These are phyloP conservation scores for Jackrogersella multiformis DNA, from an alignment of 495 filamentous ascomycete species.

Conservation along the genomic window DNA sequence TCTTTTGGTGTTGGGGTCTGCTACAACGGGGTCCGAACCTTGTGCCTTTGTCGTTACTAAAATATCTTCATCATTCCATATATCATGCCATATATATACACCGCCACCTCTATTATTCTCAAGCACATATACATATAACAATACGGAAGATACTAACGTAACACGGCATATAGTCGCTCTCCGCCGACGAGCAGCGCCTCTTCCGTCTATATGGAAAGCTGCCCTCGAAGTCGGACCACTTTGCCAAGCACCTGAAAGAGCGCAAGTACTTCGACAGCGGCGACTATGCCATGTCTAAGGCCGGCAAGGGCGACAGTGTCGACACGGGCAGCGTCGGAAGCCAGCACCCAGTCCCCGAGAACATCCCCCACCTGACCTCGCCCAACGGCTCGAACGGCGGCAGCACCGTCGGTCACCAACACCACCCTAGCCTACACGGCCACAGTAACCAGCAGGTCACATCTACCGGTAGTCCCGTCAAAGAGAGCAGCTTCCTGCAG, in stretches of 20 bases:
- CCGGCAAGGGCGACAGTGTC: constrained; percentile 93
- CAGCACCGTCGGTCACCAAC: constrained; percentile 53
- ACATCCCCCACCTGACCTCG: constrained; percentile 91
- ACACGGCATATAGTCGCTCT: constrained; percentile 70
- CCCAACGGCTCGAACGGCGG: constrained; percentile 61
- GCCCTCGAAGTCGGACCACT: constrained; percentile 92
- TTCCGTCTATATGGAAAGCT: constrained; percentile 97
- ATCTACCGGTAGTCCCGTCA: constrained; percentile 79
- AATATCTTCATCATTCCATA: background rate
- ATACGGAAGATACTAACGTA: constrained; percentile 22
- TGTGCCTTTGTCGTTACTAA: constrained; percentile 24
- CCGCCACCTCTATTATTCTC: constrained; percentile 6
- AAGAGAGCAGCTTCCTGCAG: constrained; percentile 85
- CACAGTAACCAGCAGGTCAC: constrained; percentile 57
- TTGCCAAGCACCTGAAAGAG: constrained; percentile 97
- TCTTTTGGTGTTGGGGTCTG: background rate
- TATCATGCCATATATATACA: constrained; percentile 11
- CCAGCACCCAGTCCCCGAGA: constrained; percentile 93
- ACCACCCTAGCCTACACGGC: constrained; percentile 56
- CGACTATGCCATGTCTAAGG: constrained; percentile 98
- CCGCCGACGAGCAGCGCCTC: constrained; percentile 91
- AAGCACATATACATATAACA: constrained; percentile 22
- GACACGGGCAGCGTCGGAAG: constrained; percentile 93
- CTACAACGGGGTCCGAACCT: background rate
- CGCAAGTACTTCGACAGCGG: constrained; percentile 99